phyloP scores from a whole-genome alignment of 2,329 filamentous ascomycete genomes.

The Nigrospora osmanthi region DNA sequence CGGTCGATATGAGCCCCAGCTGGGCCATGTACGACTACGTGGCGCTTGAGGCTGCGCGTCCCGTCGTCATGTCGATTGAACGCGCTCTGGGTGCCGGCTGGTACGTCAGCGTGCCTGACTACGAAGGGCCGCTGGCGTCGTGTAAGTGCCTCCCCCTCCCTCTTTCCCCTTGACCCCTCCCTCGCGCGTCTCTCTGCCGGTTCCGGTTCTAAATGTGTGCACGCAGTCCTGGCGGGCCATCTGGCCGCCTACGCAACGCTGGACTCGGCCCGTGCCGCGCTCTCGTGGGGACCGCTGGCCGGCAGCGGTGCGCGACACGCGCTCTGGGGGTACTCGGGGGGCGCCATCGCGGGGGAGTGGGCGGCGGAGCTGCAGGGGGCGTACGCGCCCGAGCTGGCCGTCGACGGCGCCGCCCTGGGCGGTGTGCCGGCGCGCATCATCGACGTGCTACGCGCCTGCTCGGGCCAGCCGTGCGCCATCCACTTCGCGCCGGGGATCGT shows the following conservation, averaged over 20 bases:
- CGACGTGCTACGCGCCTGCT: not conserved
- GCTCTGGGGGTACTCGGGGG: conserved; percentile 47
- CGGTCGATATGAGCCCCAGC: conserved; percentile 28
- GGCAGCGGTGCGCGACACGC: conserved; percentile 19
- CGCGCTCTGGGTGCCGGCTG: conserved; percentile 31
- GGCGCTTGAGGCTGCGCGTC: not conserved
- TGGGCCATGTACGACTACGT: conserved; percentile 20
- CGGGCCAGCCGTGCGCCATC: not conserved
- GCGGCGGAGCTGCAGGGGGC: conserved; percentile 1
- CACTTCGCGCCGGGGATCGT: not conserved
- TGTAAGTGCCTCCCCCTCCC: conserved; percentile 18
- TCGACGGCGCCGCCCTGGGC: not conserved
- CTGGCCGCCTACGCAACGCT: conserved; percentile 31
- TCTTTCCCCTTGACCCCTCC: too few relatives aligned
- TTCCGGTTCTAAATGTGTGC: too few relatives aligned
- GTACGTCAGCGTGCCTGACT: conserved; percentile 36
- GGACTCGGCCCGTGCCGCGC: conserved; percentile 32
- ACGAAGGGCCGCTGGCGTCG: conserved; percentile 31
- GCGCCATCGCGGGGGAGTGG: conserved; percentile 22
- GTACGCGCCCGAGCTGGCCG: conserved; percentile 1
- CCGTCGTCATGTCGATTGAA: conserved; percentile 20
- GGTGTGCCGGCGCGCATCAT: not conserved
- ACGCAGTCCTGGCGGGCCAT: not conserved
- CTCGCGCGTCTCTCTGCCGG: too few relatives aligned
- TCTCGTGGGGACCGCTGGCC: conserved; percentile 7